These are phyloP conservation scores for Cylindrodendrum hubeiense DNA, from an alignment of 2,329 filamentous ascomycete genomes.

Conservation along the genomic window DNA sequence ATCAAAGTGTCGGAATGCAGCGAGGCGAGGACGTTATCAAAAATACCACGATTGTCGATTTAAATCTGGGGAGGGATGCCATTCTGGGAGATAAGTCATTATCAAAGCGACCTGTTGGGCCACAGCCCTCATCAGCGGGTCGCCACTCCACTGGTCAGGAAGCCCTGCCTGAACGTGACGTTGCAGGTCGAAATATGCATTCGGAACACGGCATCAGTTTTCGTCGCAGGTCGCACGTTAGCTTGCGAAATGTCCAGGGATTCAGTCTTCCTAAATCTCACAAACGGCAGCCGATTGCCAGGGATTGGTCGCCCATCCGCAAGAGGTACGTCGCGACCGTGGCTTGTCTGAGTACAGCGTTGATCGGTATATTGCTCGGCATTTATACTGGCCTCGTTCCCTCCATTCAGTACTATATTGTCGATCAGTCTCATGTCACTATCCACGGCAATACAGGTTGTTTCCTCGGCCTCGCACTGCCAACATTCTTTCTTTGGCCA, in stretches of 20 bases:
- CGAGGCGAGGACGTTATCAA: constrained; percentile 14
- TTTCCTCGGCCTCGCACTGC: constrained; percentile 77
- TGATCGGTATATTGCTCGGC: constrained; percentile 78
- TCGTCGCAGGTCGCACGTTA: constrained; percentile 65
- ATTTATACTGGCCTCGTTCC: constrained; percentile 84
- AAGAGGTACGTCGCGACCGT: constrained; percentile 78
- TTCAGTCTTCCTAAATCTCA: constrained; percentile 68
- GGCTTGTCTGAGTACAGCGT: constrained; percentile 78
- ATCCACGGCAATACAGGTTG: constrained; percentile 81
- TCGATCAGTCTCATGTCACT: constrained; percentile 74
- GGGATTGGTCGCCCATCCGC: constrained; percentile 76
- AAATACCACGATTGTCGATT: not conserved
- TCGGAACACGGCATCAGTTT: constrained; percentile 57
- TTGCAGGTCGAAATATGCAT: constrained; percentile 41
- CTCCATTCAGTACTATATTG: constrained; percentile 82
- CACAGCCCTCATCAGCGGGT: constrained; percentile 15
- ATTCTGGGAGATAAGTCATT: not conserved
- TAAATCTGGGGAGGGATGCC: not conserved
- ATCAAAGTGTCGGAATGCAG: not conserved
- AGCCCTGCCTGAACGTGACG: constrained; percentile 41
- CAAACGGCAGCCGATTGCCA: constrained; percentile 74
- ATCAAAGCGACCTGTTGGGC: constrained; percentile 9
- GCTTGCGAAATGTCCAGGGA: constrained; percentile 60
- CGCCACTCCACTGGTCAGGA: constrained; percentile 38
- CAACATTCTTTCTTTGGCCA: constrained; percentile 80